phyloP scores from a whole-genome alignment of 257 asterid genomes.

The Avicennia marina region DNA sequence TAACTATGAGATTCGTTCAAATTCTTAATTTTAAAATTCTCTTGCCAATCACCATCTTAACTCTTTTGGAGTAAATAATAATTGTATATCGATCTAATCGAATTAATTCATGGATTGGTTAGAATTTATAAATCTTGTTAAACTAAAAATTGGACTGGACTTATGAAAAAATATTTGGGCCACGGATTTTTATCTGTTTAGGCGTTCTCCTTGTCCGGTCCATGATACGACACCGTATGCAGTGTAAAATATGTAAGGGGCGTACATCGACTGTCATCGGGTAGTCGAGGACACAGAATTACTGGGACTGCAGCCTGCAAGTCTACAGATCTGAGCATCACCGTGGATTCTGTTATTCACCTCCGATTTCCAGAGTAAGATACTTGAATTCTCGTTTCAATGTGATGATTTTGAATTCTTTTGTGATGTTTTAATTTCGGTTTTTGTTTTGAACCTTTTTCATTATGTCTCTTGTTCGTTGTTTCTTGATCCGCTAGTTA shows the following conservation, averaged over 20 bases:
- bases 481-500: slow-evolving; percentile 17
- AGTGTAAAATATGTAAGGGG: neutral
- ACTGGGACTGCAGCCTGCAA: slow-evolving; percentile 4
- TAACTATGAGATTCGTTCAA: too few relatives aligned
- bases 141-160: too few relatives aligned
- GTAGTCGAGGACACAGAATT: neutral
- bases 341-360: slow-evolving; percentile 12
- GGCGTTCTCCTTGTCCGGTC: too few relatives aligned
- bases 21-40: too few relatives aligned
- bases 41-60: too few relatives aligned
- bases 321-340: slow-evolving; percentile 26
- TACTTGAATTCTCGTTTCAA: neutral
- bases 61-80: too few relatives aligned
- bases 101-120: too few relatives aligned
- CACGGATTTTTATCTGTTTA: too few relatives aligned
- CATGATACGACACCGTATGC: slow-evolving; percentile 5
- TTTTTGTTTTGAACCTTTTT: too few relatives aligned
- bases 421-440: neutral
- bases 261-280: neutral
- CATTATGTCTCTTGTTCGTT: neutral
- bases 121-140: too few relatives aligned
- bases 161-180: too few relatives aligned
- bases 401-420: neutral
- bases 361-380: slow-evolving; percentile 24
- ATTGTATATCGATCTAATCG: too few relatives aligned